A percentile compares a stretch with the other conserved stretches of the same genome.
Conservation (phyloP, 192 early-diverging fungal species). For the Chytriomyces sp. region DNA sequence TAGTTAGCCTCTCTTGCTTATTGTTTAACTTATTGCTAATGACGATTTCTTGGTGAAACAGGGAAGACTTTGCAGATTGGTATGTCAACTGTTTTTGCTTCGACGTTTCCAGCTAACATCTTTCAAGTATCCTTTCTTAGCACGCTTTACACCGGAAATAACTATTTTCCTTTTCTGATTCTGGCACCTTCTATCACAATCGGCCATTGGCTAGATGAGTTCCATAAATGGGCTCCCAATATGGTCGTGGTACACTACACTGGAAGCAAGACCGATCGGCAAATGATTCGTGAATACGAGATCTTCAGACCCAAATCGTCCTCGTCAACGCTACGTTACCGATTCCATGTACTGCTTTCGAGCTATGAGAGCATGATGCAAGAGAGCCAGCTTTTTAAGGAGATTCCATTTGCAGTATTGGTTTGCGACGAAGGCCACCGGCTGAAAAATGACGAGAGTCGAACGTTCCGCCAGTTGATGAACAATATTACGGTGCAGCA, state of each 20-base stretch:
- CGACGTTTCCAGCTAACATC: too few species aligned
- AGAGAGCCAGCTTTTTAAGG: slow-evolving; percentile 47
- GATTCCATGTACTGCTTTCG: slow-evolving; percentile 74
- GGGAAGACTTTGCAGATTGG: slow-evolving; percentile 74
- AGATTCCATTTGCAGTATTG: slow-evolving; percentile 64
- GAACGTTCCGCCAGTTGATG: slow-evolving; percentile 56
- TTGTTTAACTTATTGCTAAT: background rate
- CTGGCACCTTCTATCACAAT: slow-evolving; percentile 67
- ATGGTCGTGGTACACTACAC: slow-evolving; percentile 58
- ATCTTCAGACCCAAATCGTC: slow-evolving; percentile 33
- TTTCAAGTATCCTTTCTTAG: slow-evolving; percentile 62
- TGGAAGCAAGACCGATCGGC: slow-evolving; percentile 49
- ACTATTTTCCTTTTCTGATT: slow-evolving; percentile 65
- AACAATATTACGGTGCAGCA: slow-evolving; percentile 53
- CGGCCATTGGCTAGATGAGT: slow-evolving; percentile 74
- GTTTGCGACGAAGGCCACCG: slow-evolving; percentile 80
- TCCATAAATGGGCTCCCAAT: slow-evolving; percentile 69
- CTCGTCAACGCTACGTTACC: background rate
- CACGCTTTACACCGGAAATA: slow-evolving; percentile 47
- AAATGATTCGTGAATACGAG: slow-evolving; percentile 57
- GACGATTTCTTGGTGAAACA: background rate
- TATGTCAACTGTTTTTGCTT: too few species aligned
- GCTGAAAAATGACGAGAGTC: slow-evolving; percentile 69
- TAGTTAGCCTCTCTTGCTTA: too few species aligned
- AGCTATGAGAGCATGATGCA: slow-evolving; percentile 62